Percentiles rank a stretch among this genome's conserved stretches.
phyloP scores from a whole-genome alignment of 164 flowering plant genomes.

The Chloranthus sessilifolius region DNA sequence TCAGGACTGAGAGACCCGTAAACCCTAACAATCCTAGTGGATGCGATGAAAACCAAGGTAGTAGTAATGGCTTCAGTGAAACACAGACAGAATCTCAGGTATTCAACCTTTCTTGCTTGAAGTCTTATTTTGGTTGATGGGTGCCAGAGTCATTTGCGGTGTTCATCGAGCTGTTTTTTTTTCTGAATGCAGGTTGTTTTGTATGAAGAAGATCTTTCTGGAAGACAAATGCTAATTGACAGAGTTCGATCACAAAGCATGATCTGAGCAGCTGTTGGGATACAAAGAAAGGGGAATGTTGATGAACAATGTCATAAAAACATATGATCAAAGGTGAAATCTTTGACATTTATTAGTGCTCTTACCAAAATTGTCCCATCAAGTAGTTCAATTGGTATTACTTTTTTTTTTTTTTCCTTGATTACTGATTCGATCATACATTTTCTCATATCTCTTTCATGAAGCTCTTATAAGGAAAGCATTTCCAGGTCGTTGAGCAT shows the following conservation, averaged over 20 bases:
- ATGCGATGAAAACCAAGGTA: constrained; percentile 24
- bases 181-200: constrained; percentile 70
- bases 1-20: constrained; percentile 49
- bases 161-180: constrained; percentile 5
- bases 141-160: neutral
- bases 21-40: constrained; percentile 27
- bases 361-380: too few relatives aligned
- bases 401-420: too few relatives aligned
- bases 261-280: too few relatives aligned
- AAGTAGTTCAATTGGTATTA: too few relatives aligned
- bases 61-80: constrained; percentile 78
- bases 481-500: too few relatives aligned
- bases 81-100: constrained; percentile 99
- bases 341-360: too few relatives aligned
- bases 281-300: too few relatives aligned
- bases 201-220: constrained; percentile 91
- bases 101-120: neutral
- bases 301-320: too few relatives aligned
- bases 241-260: constrained; percentile 66
- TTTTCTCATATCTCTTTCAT: too few relatives aligned
- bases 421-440: too few relatives aligned
- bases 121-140: neutral
- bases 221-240: constrained; percentile 91
- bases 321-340: too few relatives aligned
- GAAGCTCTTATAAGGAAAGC: too few relatives aligned